Percentiles rank a stretch among this genome's conserved stretches.
These are phyloP conservation scores for Tetraselmis striata DNA, from an alignment of 139 green algal genomes.

Conservation along the genomic window DNA sequence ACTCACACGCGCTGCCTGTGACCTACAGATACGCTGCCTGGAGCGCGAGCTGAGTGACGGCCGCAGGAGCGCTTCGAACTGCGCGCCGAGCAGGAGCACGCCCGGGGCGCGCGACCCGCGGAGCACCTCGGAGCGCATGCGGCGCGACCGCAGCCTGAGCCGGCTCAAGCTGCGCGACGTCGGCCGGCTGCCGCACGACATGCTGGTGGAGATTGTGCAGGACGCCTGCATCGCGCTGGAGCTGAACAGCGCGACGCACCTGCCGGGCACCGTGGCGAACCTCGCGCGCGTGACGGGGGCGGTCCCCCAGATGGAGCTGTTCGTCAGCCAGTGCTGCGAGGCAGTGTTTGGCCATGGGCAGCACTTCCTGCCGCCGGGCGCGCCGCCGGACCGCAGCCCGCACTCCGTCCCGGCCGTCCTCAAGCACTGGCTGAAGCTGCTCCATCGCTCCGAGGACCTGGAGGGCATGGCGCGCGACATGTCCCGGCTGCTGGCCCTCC, in stretches of 20 bases:
- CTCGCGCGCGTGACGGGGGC: constrained; percentile 13
- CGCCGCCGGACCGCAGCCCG: constrained; percentile 22
- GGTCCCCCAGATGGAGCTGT: constrained; percentile 26
- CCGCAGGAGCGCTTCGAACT: too few relatives aligned
- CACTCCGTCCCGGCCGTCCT: constrained; percentile 5
- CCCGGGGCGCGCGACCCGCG: constrained; percentile 17
- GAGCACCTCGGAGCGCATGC: constrained; percentile 45
- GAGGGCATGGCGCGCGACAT: not conserved
- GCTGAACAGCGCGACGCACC: constrained; percentile 43
- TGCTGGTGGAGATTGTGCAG: constrained; percentile 64
- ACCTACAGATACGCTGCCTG: too few relatives aligned
- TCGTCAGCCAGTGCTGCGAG: constrained; percentile 34
- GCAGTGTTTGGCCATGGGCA: constrained; percentile 25
- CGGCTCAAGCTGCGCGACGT: constrained; percentile 49
- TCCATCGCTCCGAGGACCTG: not conserved
- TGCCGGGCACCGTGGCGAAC: constrained; percentile 21
- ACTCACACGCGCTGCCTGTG: too few relatives aligned
- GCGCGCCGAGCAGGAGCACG: too few relatives aligned
- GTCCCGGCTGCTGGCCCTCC: not conserved
- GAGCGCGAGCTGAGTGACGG: too few relatives aligned
- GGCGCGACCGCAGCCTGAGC: constrained; percentile 50
- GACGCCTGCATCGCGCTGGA: constrained; percentile 67
- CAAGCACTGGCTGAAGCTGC: constrained; percentile 14
- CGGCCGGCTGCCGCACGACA: constrained; percentile 42
- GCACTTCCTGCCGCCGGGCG: constrained; percentile 27